These are phyloP conservation scores for Tylopilus sp. DNA, from an alignment of 1,284 basidiomycete species.

Conservation along the genomic window DNA sequence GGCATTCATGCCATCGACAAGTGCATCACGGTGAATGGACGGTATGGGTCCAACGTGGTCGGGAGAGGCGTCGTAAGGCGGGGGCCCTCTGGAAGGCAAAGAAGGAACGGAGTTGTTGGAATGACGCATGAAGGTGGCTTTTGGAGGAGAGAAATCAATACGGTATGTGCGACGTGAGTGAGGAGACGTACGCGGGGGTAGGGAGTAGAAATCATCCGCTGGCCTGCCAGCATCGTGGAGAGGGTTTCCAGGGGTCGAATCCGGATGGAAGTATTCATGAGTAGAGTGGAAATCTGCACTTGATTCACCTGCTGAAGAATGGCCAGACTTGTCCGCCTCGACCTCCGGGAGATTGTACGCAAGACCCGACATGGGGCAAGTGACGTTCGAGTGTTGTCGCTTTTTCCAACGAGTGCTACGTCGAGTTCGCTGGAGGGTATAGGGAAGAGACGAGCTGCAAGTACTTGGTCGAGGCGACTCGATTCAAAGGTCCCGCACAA, in stretches of 20 bases:
- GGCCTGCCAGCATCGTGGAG: conserved; percentile 6
- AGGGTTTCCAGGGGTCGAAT: conserved; percentile 3
- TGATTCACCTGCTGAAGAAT: conserved; percentile 5
- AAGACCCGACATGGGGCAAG: conserved; percentile 29
- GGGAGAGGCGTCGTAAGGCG: conserved; percentile 21
- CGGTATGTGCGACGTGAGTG: background rate
- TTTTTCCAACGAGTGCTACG: background rate
- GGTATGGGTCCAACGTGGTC: conserved; percentile 19
- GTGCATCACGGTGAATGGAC: conserved; percentile 15
- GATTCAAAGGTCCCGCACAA: conserved; percentile 1
- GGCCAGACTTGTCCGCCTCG: conserved; percentile 5
- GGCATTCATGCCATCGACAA: conserved; percentile 29
- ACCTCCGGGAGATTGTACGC: conserved; percentile 30
- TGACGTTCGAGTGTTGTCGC: conserved; percentile 2
- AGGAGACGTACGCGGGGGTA: conserved; percentile 18
- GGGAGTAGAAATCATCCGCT: conserved; percentile 18
- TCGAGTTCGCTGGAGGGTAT: background rate
- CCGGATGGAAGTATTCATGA: conserved; percentile 2
- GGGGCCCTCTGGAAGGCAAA: conserved; percentile 21
- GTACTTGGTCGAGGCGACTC: background rate
- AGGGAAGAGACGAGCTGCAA: background rate
- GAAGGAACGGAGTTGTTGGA: conserved; percentile 30
- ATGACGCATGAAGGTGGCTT: conserved; percentile 24
- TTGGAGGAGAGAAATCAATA: conserved; percentile 17
- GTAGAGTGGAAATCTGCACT: conserved; percentile 2